phyloP scores from a whole-genome alignment of 1,284 basidiomycete species.

The Cutaneotrichosporon sp. region DNA sequence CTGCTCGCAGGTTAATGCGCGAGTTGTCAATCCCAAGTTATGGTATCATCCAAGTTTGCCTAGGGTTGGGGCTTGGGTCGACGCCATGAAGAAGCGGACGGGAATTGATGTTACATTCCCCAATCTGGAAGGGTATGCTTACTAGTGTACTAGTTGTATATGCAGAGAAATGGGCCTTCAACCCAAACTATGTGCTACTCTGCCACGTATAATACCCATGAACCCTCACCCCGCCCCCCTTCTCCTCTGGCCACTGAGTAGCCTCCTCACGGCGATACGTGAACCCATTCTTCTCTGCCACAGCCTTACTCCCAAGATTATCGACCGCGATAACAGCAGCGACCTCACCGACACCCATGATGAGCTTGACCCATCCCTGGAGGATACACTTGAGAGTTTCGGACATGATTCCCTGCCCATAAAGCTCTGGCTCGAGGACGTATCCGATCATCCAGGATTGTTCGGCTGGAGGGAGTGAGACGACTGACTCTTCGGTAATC shows the following conservation, averaged over 20 bases:
- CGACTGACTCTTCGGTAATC: slow-evolving; percentile 5
- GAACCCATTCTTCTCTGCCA: slow-evolving; percentile 26
- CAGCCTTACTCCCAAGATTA: slow-evolving; percentile 17
- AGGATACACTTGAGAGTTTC: slow-evolving; percentile 16
- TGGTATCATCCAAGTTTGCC: slow-evolving; percentile 16
- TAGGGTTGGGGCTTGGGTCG: background rate
- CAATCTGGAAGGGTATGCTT: too few species aligned
- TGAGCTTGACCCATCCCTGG: slow-evolving; percentile 15
- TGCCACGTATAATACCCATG: background rate
- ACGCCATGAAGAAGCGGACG: background rate
- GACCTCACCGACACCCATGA: slow-evolving; percentile 18
- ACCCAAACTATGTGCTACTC: too few species aligned
- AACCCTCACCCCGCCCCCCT: slow-evolving; percentile 23
- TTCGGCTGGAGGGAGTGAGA: slow-evolving; percentile 5
- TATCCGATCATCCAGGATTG: slow-evolving; percentile 28
- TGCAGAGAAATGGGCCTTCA: background rate
- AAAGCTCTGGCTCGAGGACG: slow-evolving; percentile 20
- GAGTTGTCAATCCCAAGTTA: background rate
- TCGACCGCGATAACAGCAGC: slow-evolving; percentile 22
- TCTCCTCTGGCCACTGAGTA: slow-evolving; percentile 30
- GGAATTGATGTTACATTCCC: too few species aligned
- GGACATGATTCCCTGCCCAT: slow-evolving; percentile 25
- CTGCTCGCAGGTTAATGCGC: background rate
- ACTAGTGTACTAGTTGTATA: too few species aligned
- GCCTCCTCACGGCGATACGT: slow-evolving; percentile 5